A percentile compares a stretch with the other conserved stretches of the same genome.
Evolutionary conservation across 441 rosid species (phyloP).

Genomic region (Breynia disticha): DNA sequence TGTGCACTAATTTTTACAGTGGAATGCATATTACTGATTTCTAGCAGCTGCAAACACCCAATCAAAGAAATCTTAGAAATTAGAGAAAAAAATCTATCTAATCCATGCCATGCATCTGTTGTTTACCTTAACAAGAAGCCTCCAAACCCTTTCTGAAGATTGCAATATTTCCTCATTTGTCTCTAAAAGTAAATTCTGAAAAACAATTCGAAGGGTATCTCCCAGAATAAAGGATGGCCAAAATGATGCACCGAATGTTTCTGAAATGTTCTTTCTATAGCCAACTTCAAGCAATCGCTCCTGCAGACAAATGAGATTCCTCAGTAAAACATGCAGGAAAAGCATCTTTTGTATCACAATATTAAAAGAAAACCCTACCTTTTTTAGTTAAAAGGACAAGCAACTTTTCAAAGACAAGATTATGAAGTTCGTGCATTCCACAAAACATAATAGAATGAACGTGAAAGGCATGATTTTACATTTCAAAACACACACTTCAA

Average conservation of each 20-base stretch:
- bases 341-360: neutral
- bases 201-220: conserved; percentile 87
- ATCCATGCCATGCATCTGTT: conserved; percentile 4
- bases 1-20: neutral
- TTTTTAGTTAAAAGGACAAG: neutral
- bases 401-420: neutral
- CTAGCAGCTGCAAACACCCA: too few relatives aligned
- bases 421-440: neutral
- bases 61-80: neutral
- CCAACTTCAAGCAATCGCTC: conserved; percentile 97
- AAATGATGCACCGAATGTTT: conserved; percentile 51
- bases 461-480: neutral
- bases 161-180: conserved; percentile 78
- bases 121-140: conserved; percentile 87
- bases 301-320: conserved; percentile 32
- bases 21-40: neutral
- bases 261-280: conserved; percentile 60
- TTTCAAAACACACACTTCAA: too few relatives aligned
- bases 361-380: neutral
- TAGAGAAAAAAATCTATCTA: neutral
- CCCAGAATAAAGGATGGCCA: conserved; percentile 96
- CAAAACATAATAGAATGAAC: neutral
- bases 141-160: conserved; percentile 98
- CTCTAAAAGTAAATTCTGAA: conserved; percentile 93
- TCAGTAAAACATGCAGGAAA: conserved; percentile 14